phyloP scores from a whole-genome alignment of 306 rosid genomes.

The Inga laurina region DNA sequence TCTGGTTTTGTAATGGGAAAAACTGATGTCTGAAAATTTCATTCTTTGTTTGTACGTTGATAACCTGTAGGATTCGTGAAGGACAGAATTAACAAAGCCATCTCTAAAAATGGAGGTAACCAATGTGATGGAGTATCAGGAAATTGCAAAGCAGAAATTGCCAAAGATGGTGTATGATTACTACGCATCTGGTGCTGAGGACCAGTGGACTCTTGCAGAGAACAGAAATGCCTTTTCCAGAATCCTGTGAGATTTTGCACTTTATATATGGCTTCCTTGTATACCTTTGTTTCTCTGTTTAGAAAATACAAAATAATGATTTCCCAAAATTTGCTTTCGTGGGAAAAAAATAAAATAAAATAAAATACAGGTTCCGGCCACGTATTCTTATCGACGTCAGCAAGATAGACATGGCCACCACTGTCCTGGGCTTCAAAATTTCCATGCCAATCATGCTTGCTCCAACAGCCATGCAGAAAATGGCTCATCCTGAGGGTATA shows the following conservation, averaged over 20 bases:
- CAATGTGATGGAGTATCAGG: conserved; percentile 69
- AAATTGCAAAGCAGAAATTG: conserved; percentile 66
- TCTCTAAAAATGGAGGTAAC: conserved; percentile 61
- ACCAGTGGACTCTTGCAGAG: conserved; percentile 74
- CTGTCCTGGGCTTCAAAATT: conserved; percentile 89
- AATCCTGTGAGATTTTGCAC: conserved; percentile 54
- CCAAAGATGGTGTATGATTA: conserved; percentile 76
- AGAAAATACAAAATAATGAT: conserved; percentile 13
- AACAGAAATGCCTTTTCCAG: conserved; percentile 72
- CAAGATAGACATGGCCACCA: conserved; percentile 87
- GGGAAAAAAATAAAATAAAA: background rate
- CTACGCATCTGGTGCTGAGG: conserved; percentile 82
- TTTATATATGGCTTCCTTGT: background rate
- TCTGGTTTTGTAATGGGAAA: background rate
- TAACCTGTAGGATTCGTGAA: conserved; percentile 36
- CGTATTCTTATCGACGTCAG: conserved; percentile 94
- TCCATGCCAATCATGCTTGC: conserved; percentile 99
- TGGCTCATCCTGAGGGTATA: conserved; percentile 99
- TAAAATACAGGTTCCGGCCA: conserved; percentile 77
- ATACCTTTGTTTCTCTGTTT: background rate
- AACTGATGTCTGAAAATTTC: conserved; percentile 8
- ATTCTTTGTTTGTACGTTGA: background rate
- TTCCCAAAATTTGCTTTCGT: conserved; percentile 21
- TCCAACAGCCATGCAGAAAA: conserved; percentile 94
- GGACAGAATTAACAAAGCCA: conserved; percentile 21